Base-by-base conservation (phyloP, 2,329 filamentous ascomycete species). In the Colletotrichum tropicicola region DNA sequence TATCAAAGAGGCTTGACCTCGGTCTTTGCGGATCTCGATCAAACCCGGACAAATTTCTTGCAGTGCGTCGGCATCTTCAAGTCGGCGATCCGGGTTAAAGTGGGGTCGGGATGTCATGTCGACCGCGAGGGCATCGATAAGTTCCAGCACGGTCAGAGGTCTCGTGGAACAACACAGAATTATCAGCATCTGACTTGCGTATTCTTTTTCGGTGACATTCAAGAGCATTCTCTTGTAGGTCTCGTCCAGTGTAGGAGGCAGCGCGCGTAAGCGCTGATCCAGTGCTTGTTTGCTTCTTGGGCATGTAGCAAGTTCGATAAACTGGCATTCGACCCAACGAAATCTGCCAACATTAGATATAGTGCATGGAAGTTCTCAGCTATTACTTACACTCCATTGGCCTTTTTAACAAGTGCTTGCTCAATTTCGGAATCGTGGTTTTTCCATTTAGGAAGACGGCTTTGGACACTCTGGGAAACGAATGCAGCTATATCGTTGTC, bases 181-280 rank as follows among this genome's bases (percentile, higher is more conserved):
- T 1, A 8, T 12, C 13, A 55, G 7, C 51, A 60, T 48, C 10
- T 54, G 49, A 4, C 13, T 39, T 5, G 49, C 49, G 19, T 27
- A 30, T 1, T 55, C 21, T 23, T 25, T 19, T 3, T 37, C 23
- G 12, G 41, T 48, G 0, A 55, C 55, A 17, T 30, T 37, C 5
- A 15, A 17, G 5, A 60, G 19, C 57, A 55, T 59, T 13, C 70
- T 65, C 7, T 68, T 65, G 49, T 76, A 75, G 8, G 72, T 74
- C n/a, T 73, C 70, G 37, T 72, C 68, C 4, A 76, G 62, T 9
- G 68, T 59, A 41, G 30, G 71, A 1, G 77, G 68, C 10, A 75
- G 68, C 23, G 52, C 53, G 53, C 75, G 65, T n/a, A 69, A 76
- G 68, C 58, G 71, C 66, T 69, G 68, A 56, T 58, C 58, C 13